phyloP scores from a whole-genome alignment of 257 asterid genomes.

The Echium plantagineum region DNA sequence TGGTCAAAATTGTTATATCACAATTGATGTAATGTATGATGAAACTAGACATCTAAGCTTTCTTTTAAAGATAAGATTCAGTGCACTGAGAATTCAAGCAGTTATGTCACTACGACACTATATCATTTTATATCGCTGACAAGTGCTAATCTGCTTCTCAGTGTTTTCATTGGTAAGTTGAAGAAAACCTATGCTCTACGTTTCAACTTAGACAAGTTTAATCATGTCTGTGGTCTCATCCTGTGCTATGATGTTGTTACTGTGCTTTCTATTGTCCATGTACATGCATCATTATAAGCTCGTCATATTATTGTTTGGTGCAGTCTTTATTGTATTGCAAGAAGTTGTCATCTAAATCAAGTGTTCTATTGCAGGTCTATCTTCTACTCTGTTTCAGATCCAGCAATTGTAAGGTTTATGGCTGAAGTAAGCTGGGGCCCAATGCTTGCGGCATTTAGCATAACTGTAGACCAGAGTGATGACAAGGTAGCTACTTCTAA shows the following conservation, averaged over 20 bases:
- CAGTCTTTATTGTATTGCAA: neutral
- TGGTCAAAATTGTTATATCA: too few species aligned
- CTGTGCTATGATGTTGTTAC: neutral
- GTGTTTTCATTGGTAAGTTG: neutral
- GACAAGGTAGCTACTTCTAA: conserved; percentile 84
- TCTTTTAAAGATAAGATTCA: too few species aligned
- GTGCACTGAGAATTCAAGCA: neutral
- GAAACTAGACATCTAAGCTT: too few species aligned
- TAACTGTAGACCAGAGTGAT: conserved; percentile 94
- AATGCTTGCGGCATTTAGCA: conserved; percentile 97
- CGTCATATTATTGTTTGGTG: neutral
- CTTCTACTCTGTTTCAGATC: conserved; percentile 76
- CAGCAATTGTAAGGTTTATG: conserved; percentile 89
- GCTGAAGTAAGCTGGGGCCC: conserved; percentile 99
- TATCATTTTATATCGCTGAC: too few species aligned
- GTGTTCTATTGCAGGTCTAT: conserved; percentile 44
- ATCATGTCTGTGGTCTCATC: neutral
- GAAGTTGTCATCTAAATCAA: conserved; percentile 3
- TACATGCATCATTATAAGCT: neutral
- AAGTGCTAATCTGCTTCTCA: neutral
- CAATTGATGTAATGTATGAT: too few species aligned
- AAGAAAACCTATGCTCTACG: neutral
- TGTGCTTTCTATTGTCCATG: neutral
- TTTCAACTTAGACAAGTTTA: neutral
- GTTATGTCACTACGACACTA: neutral